phyloP scores from a whole-genome alignment of 1,139 yeast species.

The Debaryomyces singareniensis region DNA sequence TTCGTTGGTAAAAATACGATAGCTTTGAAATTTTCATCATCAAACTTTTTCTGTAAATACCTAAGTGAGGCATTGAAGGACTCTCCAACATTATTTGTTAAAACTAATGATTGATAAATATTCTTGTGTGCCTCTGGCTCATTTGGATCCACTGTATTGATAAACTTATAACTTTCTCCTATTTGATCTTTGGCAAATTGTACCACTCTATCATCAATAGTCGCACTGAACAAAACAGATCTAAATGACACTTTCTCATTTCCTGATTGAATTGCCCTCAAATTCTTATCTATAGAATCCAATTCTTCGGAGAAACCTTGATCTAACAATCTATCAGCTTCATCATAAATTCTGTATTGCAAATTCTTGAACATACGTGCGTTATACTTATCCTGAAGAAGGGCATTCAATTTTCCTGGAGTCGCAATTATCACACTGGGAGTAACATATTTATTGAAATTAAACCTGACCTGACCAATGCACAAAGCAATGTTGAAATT shows the following conservation, averaged over 20 bases:
- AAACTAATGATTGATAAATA: slow-evolving; percentile 60
- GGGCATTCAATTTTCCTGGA: slow-evolving; percentile 78
- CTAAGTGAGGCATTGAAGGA: slow-evolving; percentile 49
- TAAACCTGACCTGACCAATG: slow-evolving; percentile 26
- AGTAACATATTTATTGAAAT: slow-evolving; percentile 11
- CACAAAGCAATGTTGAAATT: slow-evolving; percentile 18
- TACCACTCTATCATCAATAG: slow-evolving; percentile 65
- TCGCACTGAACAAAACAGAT: slow-evolving; percentile 81
- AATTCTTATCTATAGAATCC: slow-evolving; percentile 44
- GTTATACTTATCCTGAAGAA: slow-evolving; percentile 41
- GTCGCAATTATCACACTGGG: slow-evolving; percentile 71
- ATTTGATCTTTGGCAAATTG: slow-evolving; percentile 61
- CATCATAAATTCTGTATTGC: slow-evolving; percentile 71
- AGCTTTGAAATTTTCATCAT: slow-evolving; percentile 51
- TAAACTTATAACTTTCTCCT: slow-evolving; percentile 55
- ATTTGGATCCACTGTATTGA: slow-evolving; percentile 71
- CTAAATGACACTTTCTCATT: slow-evolving; percentile 30
- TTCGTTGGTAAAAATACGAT: slow-evolving; percentile 82
- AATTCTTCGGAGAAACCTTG: slow-evolving; percentile 69
- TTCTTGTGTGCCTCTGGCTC: slow-evolving; percentile 79
- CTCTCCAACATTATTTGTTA: slow-evolving; percentile 43
- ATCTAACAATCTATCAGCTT: slow-evolving; percentile 79
- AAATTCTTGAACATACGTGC: slow-evolving; percentile 47
- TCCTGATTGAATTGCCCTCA: slow-evolving; percentile 31
- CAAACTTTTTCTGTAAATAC: slow-evolving; percentile 31